Evolutionary conservation across 192 early-diverging fungal species (phyloP).

Genomic region (Backusella tarrabulga): DNA sequence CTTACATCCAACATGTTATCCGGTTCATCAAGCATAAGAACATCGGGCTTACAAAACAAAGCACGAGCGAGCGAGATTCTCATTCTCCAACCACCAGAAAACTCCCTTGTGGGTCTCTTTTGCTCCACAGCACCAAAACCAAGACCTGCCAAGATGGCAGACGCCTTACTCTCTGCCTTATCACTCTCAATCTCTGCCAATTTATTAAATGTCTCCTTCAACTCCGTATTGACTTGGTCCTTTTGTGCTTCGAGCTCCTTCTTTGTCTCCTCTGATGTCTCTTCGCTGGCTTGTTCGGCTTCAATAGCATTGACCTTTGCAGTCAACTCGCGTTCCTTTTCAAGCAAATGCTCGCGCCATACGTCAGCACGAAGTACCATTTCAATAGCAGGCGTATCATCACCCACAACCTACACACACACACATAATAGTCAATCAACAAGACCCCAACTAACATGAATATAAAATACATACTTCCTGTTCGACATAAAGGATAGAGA

Average conservation of each 20-base stretch:
- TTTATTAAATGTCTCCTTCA: conserved; percentile 84
- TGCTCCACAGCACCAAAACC: conserved; percentile 84
- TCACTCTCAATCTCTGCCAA: conserved; percentile 95
- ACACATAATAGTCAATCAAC: neutral
- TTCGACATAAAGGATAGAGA: conserved; percentile 95
- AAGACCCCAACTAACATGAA: neutral
- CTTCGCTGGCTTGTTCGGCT: conserved; percentile 48
- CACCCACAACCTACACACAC: conserved; percentile 78
- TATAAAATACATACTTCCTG: conserved; percentile 70
- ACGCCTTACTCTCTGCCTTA: conserved; percentile 94
- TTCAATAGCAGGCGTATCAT: conserved; percentile 80
- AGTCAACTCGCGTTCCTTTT: conserved; percentile 74
- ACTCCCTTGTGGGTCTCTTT: conserved; percentile 83
- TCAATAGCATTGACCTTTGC: conserved; percentile 52
- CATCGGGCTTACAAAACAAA: conserved; percentile 93
- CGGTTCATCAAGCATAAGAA: conserved; percentile 90
- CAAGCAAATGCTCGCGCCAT: conserved; percentile 87
- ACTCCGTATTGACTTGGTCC: conserved; percentile 48
- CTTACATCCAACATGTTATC: conserved; percentile 82
- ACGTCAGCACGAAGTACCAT: conserved; percentile 93
- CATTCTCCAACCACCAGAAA: conserved; percentile 99
- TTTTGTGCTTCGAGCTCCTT: conserved; percentile 52
- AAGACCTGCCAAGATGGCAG: conserved; percentile 93
- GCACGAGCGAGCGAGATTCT: conserved; percentile 94
- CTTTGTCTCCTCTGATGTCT: conserved; percentile 50